These are phyloP conservation scores for Suillus decipiens DNA, from an alignment of 768 basidiomycete genomes.

Conservation along the genomic window DNA sequence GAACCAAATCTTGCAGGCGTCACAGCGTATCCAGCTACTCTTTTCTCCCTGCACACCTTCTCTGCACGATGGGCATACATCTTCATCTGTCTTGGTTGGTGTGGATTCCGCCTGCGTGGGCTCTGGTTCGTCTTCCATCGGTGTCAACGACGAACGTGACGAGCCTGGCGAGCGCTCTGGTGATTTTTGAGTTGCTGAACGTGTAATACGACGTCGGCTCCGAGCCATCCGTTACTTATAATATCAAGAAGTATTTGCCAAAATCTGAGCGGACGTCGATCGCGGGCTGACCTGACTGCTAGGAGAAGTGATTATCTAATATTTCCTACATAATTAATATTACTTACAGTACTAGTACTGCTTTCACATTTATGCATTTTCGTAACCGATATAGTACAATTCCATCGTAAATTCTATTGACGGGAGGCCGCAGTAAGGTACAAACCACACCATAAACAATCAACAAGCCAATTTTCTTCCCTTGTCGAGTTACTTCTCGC, in stretches of 20 bases:
- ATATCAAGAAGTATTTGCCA: constrained; percentile 14
- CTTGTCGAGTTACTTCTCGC: constrained; percentile 53
- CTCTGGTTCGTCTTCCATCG: constrained; percentile 15
- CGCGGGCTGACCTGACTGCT: constrained; percentile 6
- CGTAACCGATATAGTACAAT: background rate
- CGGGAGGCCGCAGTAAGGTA: constrained; percentile 1
- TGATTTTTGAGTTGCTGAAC: constrained; percentile 38
- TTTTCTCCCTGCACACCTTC: constrained; percentile 48
- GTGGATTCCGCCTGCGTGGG: constrained; percentile 10
- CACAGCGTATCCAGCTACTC: constrained; percentile 83
- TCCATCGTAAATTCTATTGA: background rate
- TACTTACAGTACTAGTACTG: background rate
- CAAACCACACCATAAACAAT: background rate
- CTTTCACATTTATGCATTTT: background rate
- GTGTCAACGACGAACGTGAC: constrained; percentile 31
- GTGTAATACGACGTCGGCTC: constrained; percentile 44
- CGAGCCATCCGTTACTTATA: constrained; percentile 40
- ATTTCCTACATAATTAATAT: background rate
- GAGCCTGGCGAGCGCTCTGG: constrained; percentile 36
- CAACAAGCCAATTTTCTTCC: background rate
- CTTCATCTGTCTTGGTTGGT: constrained; percentile 28
- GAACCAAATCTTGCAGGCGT: constrained; percentile 80
- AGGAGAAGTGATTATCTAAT: constrained; percentile 25
- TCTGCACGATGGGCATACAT: constrained; percentile 55
- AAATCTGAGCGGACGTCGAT: constrained; percentile 10